These are phyloP conservation scores for Alloteropsis semialata DNA, from an alignment of 176 grass and related monocot species.

Conservation along the genomic window DNA sequence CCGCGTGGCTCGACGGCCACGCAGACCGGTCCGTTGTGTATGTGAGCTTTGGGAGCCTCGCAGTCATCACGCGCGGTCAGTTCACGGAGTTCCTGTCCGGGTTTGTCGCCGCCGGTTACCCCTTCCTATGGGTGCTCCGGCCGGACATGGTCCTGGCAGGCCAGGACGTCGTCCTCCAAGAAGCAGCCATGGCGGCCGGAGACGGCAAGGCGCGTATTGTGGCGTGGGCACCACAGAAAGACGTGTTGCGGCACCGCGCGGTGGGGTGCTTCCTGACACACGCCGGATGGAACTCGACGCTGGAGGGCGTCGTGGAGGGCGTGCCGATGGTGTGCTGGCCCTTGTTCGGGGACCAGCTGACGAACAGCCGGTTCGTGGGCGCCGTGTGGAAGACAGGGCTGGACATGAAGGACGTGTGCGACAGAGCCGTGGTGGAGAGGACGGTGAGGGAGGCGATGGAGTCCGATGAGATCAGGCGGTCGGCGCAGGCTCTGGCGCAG, in stretches of 20 bases:
- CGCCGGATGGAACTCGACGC: constrained; percentile 47
- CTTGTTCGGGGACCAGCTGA: constrained; percentile 41
- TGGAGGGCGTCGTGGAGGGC: constrained; percentile 33
- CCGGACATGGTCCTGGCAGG: constrained; percentile 14
- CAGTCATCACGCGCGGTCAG: constrained; percentile 7
- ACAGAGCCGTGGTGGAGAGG: constrained; percentile 33
- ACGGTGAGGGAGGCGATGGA: too few relatives aligned
- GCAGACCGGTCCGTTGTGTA: constrained; percentile 32
- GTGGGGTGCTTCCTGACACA: constrained; percentile 58
- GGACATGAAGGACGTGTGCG: constrained; percentile 51
- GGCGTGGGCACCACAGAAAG: constrained; percentile 45
- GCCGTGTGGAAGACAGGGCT: constrained; percentile 43
- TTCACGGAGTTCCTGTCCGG: constrained; percentile 35
- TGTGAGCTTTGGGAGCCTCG: constrained; percentile 43
- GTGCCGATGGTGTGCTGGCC: constrained; percentile 54
- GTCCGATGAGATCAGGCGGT: too few relatives aligned
- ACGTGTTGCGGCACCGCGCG: constrained; percentile 37
- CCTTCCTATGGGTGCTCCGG: constrained; percentile 50
- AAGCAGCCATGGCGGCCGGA: background rate
- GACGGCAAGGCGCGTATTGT: background rate
- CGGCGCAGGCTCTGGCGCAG: too few relatives aligned
- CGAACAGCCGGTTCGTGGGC: constrained; percentile 34
- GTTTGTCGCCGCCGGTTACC: constrained; percentile 25
- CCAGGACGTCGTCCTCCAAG: background rate
- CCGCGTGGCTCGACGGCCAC: constrained; percentile 44